Base-by-base conservation (phyloP, 768 basidiomycete genomes). In the Nidularia sp. region DNA sequence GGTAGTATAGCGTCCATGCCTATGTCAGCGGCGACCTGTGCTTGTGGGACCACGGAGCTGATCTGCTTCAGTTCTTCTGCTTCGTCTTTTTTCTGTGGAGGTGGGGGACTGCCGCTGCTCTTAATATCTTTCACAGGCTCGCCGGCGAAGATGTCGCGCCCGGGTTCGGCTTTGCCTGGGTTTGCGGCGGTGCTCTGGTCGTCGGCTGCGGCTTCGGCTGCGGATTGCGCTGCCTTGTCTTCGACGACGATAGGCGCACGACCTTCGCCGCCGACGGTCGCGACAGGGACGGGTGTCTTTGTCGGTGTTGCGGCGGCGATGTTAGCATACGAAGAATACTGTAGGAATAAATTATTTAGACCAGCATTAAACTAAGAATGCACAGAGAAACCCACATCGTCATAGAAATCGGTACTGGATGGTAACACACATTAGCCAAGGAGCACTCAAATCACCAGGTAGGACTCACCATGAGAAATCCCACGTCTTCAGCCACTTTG, bases 401-500 rank as follows among this genome's bases (percentile, higher is more conserved):
- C 79, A 15, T 72, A 67, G 72, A 88, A 90, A n/a, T 86, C 86
- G 39, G 80, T 72, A 66, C 88, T 88, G 43, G 1, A 48, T 43
- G 34, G 43, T 32, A 8, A 48, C 1, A 32, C 51, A 18, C n/a
- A 49, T 46, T 9, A 51, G 8, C 35, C 45, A 51, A 41, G 6
- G 29, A n/a, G 50, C n/a, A 53, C 48, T 46, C 39, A 54, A 33
- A 13, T 33, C 32, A 41, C 31, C 12, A 25, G 31, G 9, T 7
- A 46, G 8, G 45, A 66, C 79, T 41, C 61, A 85, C 88, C 95
- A 99, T 31, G 84, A 80, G 66, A 98, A 98, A 69, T 99, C 97
- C 97, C 97, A 99, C 4, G 86, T 89, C 72, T 86, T 92, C 39
- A 96, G 58, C 92, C 93, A 95, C 63, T 84, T 86, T 1, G 92